These are phyloP conservation scores for Erysimum cheiranthoides DNA, from an alignment of 345 rosid species.

Conservation along the genomic window DNA sequence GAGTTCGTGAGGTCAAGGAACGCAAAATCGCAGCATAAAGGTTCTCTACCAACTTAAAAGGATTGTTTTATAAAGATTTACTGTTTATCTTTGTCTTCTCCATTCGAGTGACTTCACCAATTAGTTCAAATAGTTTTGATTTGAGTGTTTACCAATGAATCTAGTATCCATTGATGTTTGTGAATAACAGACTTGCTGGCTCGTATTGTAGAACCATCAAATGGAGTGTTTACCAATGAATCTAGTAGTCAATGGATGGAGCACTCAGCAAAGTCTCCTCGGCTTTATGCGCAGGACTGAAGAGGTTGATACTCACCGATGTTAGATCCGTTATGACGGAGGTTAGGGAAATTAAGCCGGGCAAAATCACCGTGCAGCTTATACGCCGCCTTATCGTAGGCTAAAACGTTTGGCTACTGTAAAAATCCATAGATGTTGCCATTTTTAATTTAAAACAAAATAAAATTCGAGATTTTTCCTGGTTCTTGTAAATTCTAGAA, in stretches of 20 bases:
- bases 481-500: conserved; percentile 51
- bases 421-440: conserved; percentile 67
- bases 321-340: conserved; percentile 64
- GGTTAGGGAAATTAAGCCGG: conserved; percentile 85
- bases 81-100: not conserved
- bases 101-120: not conserved
- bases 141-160: not conserved
- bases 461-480: conserved; percentile 33
- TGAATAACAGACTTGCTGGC: conserved; percentile 29
- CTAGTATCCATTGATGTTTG: not conserved
- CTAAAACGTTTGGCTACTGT: conserved; percentile 55
- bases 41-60: not conserved
- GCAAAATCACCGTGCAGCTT: conserved; percentile 89
- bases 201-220: conserved; percentile 55
- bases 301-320: conserved; percentile 79
- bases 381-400: conserved; percentile 89
- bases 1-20: conserved; percentile 79
- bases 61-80: not conserved
- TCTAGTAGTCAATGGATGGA: conserved; percentile 45
- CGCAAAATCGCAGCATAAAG: too few relatives aligned
- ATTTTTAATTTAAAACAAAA: not conserved
- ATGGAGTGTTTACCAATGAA: conserved; percentile 48
- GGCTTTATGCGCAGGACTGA: conserved; percentile 55
- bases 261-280: conserved; percentile 46
- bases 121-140: conserved; percentile 4